Evolutionary conservation across 805 yeast genomes (phyloP).

Genomic region (Lachancea lanzarotensis): DNA sequence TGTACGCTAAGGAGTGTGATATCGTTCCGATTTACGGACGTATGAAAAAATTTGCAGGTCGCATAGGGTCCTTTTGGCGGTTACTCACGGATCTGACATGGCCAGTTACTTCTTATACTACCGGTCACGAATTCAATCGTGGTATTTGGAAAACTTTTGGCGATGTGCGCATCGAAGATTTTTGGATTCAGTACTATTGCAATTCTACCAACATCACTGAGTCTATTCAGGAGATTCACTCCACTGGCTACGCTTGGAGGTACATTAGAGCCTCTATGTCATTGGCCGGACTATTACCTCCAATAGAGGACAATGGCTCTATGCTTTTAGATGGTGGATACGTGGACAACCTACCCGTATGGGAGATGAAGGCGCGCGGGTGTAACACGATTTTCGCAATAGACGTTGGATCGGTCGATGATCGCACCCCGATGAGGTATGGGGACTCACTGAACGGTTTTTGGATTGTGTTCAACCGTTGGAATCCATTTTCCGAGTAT

Average conservation of each 20-base stretch:
- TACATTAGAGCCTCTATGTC: slow-evolving; percentile 96
- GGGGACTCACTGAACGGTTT: slow-evolving; percentile 91
- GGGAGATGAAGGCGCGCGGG: slow-evolving; percentile 85
- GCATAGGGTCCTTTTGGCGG: slow-evolving; percentile 84
- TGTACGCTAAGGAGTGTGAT: slow-evolving; percentile 89
- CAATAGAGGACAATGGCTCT: slow-evolving; percentile 76
- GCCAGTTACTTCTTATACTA: slow-evolving; percentile 90
- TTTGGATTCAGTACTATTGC: slow-evolving; percentile 84
- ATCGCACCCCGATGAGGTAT: slow-evolving; percentile 78
- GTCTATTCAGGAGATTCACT: slow-evolving; percentile 91
- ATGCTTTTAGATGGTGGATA: slow-evolving; percentile 97
- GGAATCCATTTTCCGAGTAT: slow-evolving; percentile 82
- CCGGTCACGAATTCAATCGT: slow-evolving; percentile 95
- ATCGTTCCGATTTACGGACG: slow-evolving; percentile 86
- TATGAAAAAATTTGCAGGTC: slow-evolving; percentile 75
- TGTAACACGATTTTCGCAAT: slow-evolving; percentile 84
- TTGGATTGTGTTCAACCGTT: slow-evolving; percentile 81
- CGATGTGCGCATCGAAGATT: slow-evolving; percentile 86
- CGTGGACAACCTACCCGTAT: slow-evolving; percentile 86
- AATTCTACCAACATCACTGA: slow-evolving; percentile 94
- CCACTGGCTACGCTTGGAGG: slow-evolving; percentile 91
- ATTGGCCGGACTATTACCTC: slow-evolving; percentile 85
- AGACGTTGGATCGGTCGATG: slow-evolving; percentile 94
- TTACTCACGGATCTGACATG: slow-evolving; percentile 77
- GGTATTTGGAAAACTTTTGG: slow-evolving; percentile 98